These are phyloP conservation scores for Tylopilus plumbeoviolaceoides DNA, from an alignment of 768 basidiomycete genomes.

Conservation along the genomic window DNA sequence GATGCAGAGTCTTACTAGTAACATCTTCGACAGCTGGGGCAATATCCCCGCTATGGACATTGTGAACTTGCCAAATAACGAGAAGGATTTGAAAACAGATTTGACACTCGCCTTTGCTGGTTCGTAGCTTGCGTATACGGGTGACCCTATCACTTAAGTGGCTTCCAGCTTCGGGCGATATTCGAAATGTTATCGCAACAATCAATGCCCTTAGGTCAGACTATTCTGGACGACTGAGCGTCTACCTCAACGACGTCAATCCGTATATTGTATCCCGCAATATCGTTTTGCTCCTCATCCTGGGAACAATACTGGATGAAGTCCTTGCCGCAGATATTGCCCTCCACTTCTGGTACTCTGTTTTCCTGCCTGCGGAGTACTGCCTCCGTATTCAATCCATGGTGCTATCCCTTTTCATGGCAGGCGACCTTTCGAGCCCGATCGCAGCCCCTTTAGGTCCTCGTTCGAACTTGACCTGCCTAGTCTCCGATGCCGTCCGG, in stretches of 20 bases:
- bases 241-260: constrained; percentile 41
- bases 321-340: constrained; percentile 39
- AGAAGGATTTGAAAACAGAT: constrained; percentile 13
- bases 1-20: not conserved
- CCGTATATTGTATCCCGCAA: constrained; percentile 36
- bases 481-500: constrained; percentile 3
- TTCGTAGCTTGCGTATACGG: constrained; percentile 1
- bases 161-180: constrained; percentile 44
- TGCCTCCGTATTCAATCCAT: constrained; percentile 16
- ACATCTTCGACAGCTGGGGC: constrained; percentile 26
- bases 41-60: constrained; percentile 35
- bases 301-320: constrained; percentile 34
- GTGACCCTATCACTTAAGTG: not conserved
- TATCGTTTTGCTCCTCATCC: constrained; percentile 38
- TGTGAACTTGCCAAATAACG: constrained; percentile 25
- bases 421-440: not conserved
- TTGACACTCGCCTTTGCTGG: constrained; percentile 26
- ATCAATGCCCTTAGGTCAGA: constrained; percentile 40
- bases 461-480: constrained; percentile 16
- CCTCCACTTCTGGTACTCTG: constrained; percentile 48
- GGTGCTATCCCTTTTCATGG: constrained; percentile 18
- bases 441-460: constrained; percentile 10
- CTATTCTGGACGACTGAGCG: constrained; percentile 36
- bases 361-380: constrained; percentile 36
- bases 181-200: constrained; percentile 41